Percentiles rank a stretch among this genome's conserved stretches.
Conservation (phyloP, 2,329 filamentous ascomycete genomes). For the Aspergillus persii region DNA sequence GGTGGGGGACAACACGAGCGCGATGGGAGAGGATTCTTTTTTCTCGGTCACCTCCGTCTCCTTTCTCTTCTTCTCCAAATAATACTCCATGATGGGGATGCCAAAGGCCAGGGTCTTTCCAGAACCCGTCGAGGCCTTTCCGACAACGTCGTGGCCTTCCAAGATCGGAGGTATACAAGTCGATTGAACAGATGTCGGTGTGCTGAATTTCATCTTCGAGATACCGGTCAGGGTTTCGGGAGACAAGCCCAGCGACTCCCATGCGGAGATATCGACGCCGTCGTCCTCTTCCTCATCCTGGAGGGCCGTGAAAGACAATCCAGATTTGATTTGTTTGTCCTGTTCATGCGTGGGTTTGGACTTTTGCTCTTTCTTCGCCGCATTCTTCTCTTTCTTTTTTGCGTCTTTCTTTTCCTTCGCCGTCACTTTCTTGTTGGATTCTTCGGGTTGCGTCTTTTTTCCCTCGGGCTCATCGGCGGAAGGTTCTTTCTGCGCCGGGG, state of each 20-base stretch:
- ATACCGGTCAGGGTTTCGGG: constrained; percentile 69
- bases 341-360: constrained; percentile 34
- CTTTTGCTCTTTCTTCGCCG: constrained; percentile 28
- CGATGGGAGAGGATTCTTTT: constrained; percentile 55
- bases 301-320: constrained; percentile 38
- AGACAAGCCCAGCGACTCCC: constrained; percentile 73
- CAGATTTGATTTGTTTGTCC: constrained; percentile 29
- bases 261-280: constrained; percentile 69
- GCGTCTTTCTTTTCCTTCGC: constrained; percentile 20
- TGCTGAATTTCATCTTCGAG: constrained; percentile 73
- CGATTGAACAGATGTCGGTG: constrained; percentile 78
- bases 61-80: constrained; percentile 54
- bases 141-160: constrained; percentile 84
- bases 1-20: constrained; percentile 85
- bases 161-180: constrained; percentile 78
- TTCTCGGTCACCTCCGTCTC: constrained; percentile 40
- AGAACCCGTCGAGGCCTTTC: constrained; percentile 93
- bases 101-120: constrained; percentile 95
- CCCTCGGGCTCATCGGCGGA: constrained; percentile 12
- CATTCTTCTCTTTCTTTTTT: constrained; percentile 19
- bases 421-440: constrained; percentile 22
- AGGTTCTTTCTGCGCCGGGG: constrained; percentile 17
- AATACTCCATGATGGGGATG: constrained; percentile 86
- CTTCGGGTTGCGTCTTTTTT: constrained; percentile 21
- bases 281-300: constrained; percentile 52